These are phyloP conservation scores for Fusarium austroafricanum DNA, from an alignment of 2,329 filamentous ascomycete genomes.

Conservation along the genomic window DNA sequence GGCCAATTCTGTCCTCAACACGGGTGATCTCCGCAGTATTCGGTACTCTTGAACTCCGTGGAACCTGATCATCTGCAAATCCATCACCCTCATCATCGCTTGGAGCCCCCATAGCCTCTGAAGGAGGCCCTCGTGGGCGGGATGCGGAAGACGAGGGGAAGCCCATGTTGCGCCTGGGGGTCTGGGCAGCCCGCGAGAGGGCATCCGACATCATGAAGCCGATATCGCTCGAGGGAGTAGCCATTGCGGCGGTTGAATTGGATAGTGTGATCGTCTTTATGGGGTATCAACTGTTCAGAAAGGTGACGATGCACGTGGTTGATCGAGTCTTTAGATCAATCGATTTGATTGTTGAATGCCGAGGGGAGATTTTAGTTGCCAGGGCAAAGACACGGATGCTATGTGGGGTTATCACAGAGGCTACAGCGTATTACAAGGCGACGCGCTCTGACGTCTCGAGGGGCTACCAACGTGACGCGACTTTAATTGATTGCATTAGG, in stretches of 20 bases:
- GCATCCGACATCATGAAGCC: conserved; percentile 69
- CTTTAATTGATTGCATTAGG: conserved; percentile 56
- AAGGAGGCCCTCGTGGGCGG: conserved; percentile 69
- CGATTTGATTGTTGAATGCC: conserved; percentile 23
- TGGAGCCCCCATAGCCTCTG: conserved; percentile 69
- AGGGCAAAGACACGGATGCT: conserved; percentile 35
- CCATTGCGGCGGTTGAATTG: conserved; percentile 52
- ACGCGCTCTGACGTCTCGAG: conserved; percentile 50
- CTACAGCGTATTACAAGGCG: conserved; percentile 11
- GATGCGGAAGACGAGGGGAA: conserved; percentile 64
- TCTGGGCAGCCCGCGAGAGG: conserved; percentile 56
- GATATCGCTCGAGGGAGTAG: conserved; percentile 64
- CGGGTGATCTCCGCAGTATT: conserved; percentile 69
- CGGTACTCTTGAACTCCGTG: conserved; percentile 60
- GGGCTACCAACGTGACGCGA: conserved; percentile 48
- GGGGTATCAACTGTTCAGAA: background rate
- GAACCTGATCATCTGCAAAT: conserved; percentile 73
- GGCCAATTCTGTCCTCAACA: conserved; percentile 81
- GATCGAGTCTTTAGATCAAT: conserved; percentile 2
- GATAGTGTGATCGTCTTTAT: conserved; percentile 2
- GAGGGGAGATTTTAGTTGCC: conserved; percentile 42
- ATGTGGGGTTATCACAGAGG: conserved; percentile 23
- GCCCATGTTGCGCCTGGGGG: conserved; percentile 57
- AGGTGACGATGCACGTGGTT: conserved; percentile 3
- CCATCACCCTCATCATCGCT: conserved; percentile 72